These are phyloP conservation scores for Hymenoscyphus salicellus DNA, from an alignment of 2,329 filamentous ascomycete species.

Conservation along the genomic window DNA sequence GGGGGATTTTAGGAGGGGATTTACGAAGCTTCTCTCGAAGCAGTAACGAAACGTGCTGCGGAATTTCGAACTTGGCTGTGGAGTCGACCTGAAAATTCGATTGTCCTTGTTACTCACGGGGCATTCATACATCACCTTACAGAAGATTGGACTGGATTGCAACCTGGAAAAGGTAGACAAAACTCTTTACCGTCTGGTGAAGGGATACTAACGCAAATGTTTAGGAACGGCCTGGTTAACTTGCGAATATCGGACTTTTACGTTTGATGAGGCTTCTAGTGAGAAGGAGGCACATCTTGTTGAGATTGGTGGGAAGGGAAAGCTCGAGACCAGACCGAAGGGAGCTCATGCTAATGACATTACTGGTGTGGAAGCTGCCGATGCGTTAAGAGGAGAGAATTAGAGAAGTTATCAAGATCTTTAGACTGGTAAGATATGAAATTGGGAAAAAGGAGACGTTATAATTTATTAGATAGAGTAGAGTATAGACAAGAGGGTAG, in stretches of 20 bases:
- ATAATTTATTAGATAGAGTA: background rate
- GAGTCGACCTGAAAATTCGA: conserved; percentile 18
- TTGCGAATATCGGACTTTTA: conserved; percentile 20
- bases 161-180: conserved; percentile 11
- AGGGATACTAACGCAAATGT: background rate
- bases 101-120: conserved; percentile 23
- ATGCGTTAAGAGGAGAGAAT: conserved; percentile 1
- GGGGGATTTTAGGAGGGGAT: conserved; percentile 13
- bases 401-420: conserved; percentile 17
- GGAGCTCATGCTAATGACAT: conserved; percentile 20
- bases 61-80: conserved; percentile 19
- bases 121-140: conserved; percentile 24
- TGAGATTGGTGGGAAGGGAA: conserved; percentile 12
- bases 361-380: conserved; percentile 12
- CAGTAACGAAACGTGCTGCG: conserved; percentile 16
- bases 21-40: conserved; percentile 19
- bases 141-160: conserved; percentile 19
- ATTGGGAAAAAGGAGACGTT: background rate
- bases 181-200: background rate
- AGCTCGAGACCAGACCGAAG: conserved; percentile 10
- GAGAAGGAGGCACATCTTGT: conserved; percentile 20
- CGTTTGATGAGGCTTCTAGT: conserved; percentile 19
- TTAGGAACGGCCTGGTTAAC: conserved; percentile 20
- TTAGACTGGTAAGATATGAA: background rate
- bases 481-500: background rate